These are phyloP conservation scores for Suhomyces sp. DNA, from an alignment of 805 yeast genomes.

Conservation along the genomic window DNA sequence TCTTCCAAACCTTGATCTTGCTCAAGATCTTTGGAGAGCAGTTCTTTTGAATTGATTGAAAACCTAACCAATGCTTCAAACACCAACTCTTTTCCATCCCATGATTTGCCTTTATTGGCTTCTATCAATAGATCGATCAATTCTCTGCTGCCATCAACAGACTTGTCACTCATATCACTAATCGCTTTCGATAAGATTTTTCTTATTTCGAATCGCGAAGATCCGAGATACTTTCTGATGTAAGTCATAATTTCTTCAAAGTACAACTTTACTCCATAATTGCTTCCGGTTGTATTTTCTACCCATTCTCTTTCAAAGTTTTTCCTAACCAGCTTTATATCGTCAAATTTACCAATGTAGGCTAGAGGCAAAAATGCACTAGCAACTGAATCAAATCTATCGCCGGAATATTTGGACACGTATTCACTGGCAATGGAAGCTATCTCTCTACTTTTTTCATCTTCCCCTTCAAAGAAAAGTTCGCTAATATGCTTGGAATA, in stretches of 20 bases:
- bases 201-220: constrained; percentile 61
- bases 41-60: constrained; percentile 42
- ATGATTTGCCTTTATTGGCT: constrained; percentile 73
- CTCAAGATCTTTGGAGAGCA: constrained; percentile 15
- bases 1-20: constrained; percentile 24
- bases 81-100: constrained; percentile 83
- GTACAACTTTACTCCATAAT: constrained; percentile 66
- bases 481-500: constrained; percentile 50
- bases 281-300: constrained; percentile 73
- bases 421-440: constrained; percentile 64
- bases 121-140: constrained; percentile 54
- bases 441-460: constrained; percentile 45
- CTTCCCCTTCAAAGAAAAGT: constrained; percentile 55
- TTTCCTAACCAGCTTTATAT: constrained; percentile 41
- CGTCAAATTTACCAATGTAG: constrained; percentile 73
- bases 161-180: constrained; percentile 51
- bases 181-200: constrained; percentile 69
- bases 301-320: constrained; percentile 69
- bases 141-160: constrained; percentile 15
- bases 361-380: constrained; percentile 72
- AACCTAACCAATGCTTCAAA: constrained; percentile 66
- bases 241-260: constrained; percentile 62
- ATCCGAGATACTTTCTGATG: constrained; percentile 46
- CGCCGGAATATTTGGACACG: constrained; percentile 65
- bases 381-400: constrained; percentile 59